These are phyloP conservation scores for Irpex lacteus DNA, from an alignment of 1,284 basidiomycete species.

Conservation along the genomic window DNA sequence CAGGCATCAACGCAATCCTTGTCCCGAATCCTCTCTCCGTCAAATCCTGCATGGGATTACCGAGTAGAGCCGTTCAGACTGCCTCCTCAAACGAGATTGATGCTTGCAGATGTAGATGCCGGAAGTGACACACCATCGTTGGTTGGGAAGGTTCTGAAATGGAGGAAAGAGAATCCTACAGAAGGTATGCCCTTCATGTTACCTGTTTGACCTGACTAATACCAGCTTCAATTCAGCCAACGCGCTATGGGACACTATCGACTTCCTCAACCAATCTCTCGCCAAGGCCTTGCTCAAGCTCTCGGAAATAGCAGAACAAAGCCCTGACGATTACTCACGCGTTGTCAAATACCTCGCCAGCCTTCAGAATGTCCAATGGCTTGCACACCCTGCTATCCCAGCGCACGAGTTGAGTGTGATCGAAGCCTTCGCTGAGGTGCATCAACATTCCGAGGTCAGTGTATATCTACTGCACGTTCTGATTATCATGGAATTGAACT, in stretches of 20 bases:
- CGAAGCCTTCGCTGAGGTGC: conserved; percentile 54
- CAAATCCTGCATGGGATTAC: conserved; percentile 67
- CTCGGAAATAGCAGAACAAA: conserved; percentile 42
- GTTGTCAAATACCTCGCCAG: conserved; percentile 61
- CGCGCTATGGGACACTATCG: conserved; percentile 68
- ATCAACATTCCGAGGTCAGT: conserved; percentile 54
- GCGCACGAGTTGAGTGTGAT: conserved; percentile 41
- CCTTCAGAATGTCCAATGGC: conserved; percentile 61
- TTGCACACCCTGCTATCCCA: conserved; percentile 49
- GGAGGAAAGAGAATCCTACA: conserved; percentile 65
- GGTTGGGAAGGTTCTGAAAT: conserved; percentile 84
- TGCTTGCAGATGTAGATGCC: conserved; percentile 91
- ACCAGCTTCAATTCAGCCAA: conserved; percentile 43
- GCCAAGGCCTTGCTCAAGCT: conserved; percentile 50
- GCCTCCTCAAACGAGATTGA: conserved; percentile 75
- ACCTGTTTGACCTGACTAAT: conserved; percentile 14
- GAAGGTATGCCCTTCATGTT: conserved; percentile 41
- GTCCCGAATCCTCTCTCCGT: conserved; percentile 53
- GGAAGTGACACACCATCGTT: conserved; percentile 93
- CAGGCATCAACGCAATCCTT: conserved; percentile 28
- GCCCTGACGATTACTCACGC: conserved; percentile 48
- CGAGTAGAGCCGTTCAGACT: conserved; percentile 68
- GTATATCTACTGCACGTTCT: neutral
- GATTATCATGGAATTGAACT: too few species aligned
- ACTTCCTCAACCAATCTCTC: conserved; percentile 58